Conservation (phyloP, 2,329 filamentous ascomycete genomes). For the Phyllosticta citrichinensis region DNA sequence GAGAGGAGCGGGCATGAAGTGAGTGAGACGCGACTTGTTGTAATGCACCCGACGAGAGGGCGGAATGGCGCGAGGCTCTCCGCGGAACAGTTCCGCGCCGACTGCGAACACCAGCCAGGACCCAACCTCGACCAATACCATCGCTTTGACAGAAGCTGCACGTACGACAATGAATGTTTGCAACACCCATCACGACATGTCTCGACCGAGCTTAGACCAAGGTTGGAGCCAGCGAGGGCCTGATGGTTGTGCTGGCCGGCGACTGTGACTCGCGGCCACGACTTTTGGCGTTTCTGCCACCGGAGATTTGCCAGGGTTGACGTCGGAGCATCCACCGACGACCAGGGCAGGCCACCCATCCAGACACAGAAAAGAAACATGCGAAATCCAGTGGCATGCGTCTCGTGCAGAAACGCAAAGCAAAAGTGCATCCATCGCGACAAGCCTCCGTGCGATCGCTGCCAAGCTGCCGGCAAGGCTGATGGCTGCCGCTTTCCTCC, state of each 20-base stretch:
- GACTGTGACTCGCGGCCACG: neutral
- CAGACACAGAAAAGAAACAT: slow-evolving; percentile 15
- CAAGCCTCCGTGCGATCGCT: slow-evolving; percentile 28
- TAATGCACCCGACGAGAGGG: neutral
- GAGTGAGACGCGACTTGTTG: neutral
- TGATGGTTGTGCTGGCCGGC: neutral
- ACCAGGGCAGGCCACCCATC: neutral
- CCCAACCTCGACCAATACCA: too few relatives aligned
- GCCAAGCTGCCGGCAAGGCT: slow-evolving; percentile 23
- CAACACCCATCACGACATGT: neutral
- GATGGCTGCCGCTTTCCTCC: slow-evolving; percentile 27
- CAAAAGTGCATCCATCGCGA: slow-evolving; percentile 32
- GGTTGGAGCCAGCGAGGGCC: too few relatives aligned
- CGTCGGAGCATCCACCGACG: neutral
- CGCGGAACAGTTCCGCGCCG: too few relatives aligned
- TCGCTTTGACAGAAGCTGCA: too few relatives aligned
- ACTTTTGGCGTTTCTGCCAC: neutral
- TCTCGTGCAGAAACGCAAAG: slow-evolving; percentile 29
- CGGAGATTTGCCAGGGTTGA: neutral
- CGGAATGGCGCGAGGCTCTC: neutral
- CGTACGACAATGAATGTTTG: neutral
- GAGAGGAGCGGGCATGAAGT: neutral
- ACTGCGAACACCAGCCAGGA: too few relatives aligned
- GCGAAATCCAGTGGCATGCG: slow-evolving; percentile 31
- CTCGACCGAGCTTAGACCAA: neutral